These are phyloP conservation scores for Alloteropsis angusta DNA, from an alignment of 202 grass and related monocot species.

Conservation along the genomic window DNA sequence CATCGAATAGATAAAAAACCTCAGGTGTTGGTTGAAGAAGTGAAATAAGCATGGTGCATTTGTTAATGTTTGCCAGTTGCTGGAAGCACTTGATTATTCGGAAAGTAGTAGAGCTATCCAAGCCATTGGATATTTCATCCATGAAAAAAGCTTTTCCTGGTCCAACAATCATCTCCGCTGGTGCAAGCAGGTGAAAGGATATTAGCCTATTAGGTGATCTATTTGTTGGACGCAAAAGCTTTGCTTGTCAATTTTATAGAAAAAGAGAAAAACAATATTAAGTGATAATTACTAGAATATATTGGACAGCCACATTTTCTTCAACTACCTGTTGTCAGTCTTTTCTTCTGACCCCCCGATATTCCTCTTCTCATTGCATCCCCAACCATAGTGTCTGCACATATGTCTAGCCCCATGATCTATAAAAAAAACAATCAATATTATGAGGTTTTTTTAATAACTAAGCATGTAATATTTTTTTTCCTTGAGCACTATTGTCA, in stretches of 20 bases:
- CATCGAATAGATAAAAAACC: conserved; percentile 60
- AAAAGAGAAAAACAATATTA: not conserved
- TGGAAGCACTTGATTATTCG: conserved; percentile 42
- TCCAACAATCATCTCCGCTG: conserved; percentile 54
- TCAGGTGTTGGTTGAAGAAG: conserved; percentile 69
- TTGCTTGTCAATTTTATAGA: too few relatives aligned
- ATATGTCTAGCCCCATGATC: conserved; percentile 55
- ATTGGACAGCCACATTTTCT: not conserved
- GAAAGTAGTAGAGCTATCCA: conserved; percentile 55
- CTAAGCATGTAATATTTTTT: not conserved
- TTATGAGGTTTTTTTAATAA: not conserved
- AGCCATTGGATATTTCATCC: conserved; percentile 69
- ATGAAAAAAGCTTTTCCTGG: conserved; percentile 46
- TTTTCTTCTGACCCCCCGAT: conserved; percentile 53
- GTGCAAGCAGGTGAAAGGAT: not conserved
- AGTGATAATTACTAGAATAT: not conserved
- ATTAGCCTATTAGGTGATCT: too few relatives aligned
- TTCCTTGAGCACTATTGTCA: not conserved
- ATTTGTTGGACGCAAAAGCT: too few relatives aligned
- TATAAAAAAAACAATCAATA: not conserved
- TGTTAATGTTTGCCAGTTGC: conserved; percentile 37
- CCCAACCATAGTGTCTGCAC: conserved; percentile 47
- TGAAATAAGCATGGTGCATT: conserved; percentile 52
- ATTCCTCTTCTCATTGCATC: conserved; percentile 62
- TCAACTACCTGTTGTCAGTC: conserved; percentile 45